Evolutionary conservation across 345 rosid genomes (phyloP), one percentile per base, ranked within the genome.

Genomic region (Salix dunnii): DNA sequence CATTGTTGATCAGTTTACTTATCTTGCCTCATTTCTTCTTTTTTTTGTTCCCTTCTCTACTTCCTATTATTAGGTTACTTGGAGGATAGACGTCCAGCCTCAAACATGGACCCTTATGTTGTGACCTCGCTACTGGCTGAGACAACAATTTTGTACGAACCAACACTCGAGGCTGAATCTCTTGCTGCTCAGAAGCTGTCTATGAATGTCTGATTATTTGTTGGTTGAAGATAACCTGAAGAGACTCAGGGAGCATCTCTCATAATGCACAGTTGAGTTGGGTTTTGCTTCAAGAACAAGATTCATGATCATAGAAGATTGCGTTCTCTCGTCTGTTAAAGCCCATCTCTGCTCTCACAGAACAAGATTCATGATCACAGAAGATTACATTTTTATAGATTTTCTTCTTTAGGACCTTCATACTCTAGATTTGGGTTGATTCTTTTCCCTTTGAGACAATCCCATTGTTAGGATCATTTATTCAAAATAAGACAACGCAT

Each of bases 41-140:
- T n/a, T 35, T 2, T 42, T 2, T 7, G 21, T 53, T 35, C 8
- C 35, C n/a, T 0, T 12, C 20, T 25, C 2, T 25, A 27, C 21
- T 65, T 42, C 7, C 1, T 63, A 11, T 76, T 69, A 30, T 70
- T 60, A 93, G 99, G 98, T 75, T 96, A 93, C 87, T 84, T 93
- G 87, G 92, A 96, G 82, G 98, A 93, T 70, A 51, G 96, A 67
- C 96, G 96, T 49, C 98, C 99, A 48, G 92, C 98, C 63, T 93
- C 99, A 33, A 95, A 90, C 91, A 95, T 91, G 97, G 98, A 93
- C 80, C 97, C 98, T 4, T 93, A 91, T 70, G 77, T 86, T 13
- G 96, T 93, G 87, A 95, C 92, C 61, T 60, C 85, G 23, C 81
- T 93, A 42, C 81, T 93, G 69, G 97, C 97, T 3, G 93, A 91